phyloP scores from a whole-genome alignment of 2,329 filamentous ascomycete genomes.

The Capronia coronata region DNA sequence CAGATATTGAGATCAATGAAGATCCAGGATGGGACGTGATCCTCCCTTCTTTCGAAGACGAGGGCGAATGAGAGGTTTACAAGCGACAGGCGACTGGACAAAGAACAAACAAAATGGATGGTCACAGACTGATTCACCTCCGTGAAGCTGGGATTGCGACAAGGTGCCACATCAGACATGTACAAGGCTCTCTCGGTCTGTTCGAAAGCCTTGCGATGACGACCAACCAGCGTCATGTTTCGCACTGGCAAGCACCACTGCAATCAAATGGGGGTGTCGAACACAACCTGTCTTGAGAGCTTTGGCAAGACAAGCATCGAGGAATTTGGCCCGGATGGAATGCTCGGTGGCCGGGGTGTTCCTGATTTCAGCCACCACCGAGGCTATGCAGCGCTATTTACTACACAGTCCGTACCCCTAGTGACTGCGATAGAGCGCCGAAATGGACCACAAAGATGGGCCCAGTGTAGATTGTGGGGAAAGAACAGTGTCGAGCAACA shows the following conservation, averaged over 20 bases:
- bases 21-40: constrained; percentile 30
- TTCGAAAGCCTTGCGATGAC: too few relatives aligned
- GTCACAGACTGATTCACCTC: too few relatives aligned
- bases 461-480: background rate
- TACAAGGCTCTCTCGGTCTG: too few relatives aligned
- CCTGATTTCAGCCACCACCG: constrained; percentile 12
- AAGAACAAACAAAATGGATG: too few relatives aligned
- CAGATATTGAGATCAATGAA: constrained; percentile 26
- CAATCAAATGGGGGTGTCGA: too few relatives aligned
- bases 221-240: too few relatives aligned
- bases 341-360: background rate
- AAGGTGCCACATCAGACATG: too few relatives aligned
- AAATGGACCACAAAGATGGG: background rate
- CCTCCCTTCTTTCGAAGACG: constrained; percentile 31
- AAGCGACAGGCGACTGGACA: too few relatives aligned
- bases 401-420: background rate
- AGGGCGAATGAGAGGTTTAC: constrained; percentile 22
- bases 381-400: constrained; percentile 7
- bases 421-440: too few relatives aligned
- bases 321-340: background rate
- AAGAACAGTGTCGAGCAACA: background rate
- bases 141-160: too few relatives aligned
- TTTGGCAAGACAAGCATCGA: background rate
- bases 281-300: background rate
- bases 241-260: background rate